Conservation (phyloP, 129 eudicot species). For the Tanacetum coccineum region DNA sequence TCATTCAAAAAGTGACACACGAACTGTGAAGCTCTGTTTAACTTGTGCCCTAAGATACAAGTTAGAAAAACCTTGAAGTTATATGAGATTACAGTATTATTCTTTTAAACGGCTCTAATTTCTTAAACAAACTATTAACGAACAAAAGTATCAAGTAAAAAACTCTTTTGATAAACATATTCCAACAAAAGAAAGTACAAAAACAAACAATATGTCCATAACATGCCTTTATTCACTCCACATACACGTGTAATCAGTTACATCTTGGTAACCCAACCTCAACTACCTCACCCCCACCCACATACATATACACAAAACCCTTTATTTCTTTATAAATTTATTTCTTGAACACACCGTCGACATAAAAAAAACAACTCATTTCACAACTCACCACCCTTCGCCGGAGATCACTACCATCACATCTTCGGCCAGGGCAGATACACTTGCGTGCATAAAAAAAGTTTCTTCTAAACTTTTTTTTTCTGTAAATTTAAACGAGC, state of each 20-base stretch:
- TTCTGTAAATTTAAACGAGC: no score
- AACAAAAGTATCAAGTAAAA: no score
- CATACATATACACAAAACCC: neutral
- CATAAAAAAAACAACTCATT: neutral
- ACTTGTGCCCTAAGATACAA: no score
- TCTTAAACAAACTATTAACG: no score
- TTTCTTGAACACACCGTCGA: constrained; percentile 18
- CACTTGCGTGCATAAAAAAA: constrained; percentile 3
- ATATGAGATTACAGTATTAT: no score
- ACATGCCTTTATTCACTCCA: constrained; percentile 28
- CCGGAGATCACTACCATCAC: constrained; percentile 30
- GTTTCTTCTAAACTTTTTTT: no score
- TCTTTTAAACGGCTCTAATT: no score
- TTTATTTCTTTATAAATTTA: neutral
- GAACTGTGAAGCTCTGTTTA: no score
- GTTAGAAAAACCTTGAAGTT: no score
- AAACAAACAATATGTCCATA: constrained; percentile 4
- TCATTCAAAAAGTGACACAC: no score
- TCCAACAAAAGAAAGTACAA: neutral
- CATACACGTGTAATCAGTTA: constrained; percentile 36
- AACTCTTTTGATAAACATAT: no score
- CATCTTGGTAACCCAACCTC: constrained; percentile 23
- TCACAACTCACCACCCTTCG: constrained; percentile 23
- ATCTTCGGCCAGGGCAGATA: constrained; percentile 26
- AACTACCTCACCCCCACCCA: constrained; percentile 24